Base-by-base conservation (phyloP, 2,329 filamentous ascomycete species). In the Phialophora verrucosa region DNA sequence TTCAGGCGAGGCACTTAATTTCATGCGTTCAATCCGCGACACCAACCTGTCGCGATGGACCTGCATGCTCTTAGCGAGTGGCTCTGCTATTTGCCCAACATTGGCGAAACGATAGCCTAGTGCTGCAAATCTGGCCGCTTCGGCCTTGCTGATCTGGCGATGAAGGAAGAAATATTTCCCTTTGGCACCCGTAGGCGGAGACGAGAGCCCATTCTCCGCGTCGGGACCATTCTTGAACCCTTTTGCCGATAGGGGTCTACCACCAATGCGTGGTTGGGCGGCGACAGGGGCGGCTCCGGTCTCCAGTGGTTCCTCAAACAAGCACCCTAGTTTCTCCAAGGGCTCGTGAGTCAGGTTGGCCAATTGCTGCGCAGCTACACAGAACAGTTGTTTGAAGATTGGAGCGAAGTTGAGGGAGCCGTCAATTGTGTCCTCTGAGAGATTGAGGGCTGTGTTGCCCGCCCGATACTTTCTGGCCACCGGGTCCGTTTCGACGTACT, bases 151-250 rank as follows among this genome's bases (percentile, higher is more conserved):
- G 1, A 90, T 82, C 51, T 84, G 84, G 11, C 88, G 90, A 5
- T 93, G 89, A 10, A 96, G 84, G 72, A 96, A 93, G 76, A 97
- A 86, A 54, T 96, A 83, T 62, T 93, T 91, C 0, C 93, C 92
- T 66, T 88, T 59, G 8, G 69, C 50, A 27, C 64, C 44, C 3
- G 12, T 25, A 42, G 25, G 20, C 1, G 51, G 58, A 23, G 54
- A 51, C 63, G 54, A 63, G 66, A 31, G 65, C 6, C 64, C 62
- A 31, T 31, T 60, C 55, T 70, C 69, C 23, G 31, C 17, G 31
- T 85, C 82, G 1, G 76, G 77, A 12, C 80, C 67, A 29, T 78
- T 78, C 12, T 78, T 77, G 66, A 69, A 74, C 63, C 14, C 32
- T 44, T 53, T 47, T 73, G 64, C 27, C 72, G 71, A 20, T 69